Conservation (phyloP, 352 stramenopile species). For the Phytophthora ohioensis region DNA sequence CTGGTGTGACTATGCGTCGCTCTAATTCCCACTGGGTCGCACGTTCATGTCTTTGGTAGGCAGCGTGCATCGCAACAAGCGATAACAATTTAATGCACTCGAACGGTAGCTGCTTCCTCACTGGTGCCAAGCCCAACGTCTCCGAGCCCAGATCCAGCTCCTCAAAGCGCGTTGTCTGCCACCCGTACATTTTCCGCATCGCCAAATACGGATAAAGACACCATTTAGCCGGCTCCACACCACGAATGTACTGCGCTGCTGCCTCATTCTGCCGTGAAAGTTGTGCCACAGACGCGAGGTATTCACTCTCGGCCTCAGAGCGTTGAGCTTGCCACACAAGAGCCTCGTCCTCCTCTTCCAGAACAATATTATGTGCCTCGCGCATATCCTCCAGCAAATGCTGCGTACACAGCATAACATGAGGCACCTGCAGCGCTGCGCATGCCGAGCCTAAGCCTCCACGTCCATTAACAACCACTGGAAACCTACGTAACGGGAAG, state of each 20-base stretch:
- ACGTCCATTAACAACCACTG: slow-evolving; percentile 46
- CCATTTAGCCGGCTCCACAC: slow-evolving; percentile 47
- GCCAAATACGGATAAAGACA: slow-evolving; percentile 57
- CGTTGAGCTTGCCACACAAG: slow-evolving; percentile 52
- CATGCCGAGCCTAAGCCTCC: slow-evolving; percentile 34
- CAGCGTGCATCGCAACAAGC: slow-evolving; percentile 44
- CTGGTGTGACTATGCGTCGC: slow-evolving; percentile 51
- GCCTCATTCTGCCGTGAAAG: slow-evolving; percentile 44
- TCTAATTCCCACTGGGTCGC: slow-evolving; percentile 53
- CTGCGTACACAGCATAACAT: slow-evolving; percentile 49
- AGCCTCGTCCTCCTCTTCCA: slow-evolving; percentile 39
- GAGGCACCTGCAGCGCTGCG: slow-evolving; percentile 32
- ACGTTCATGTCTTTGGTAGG: slow-evolving; percentile 48
- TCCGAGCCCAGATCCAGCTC: slow-evolving; percentile 35
- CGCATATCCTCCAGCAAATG: slow-evolving; percentile 49
- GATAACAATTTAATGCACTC: slow-evolving; percentile 54
- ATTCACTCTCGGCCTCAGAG: slow-evolving; percentile 53
- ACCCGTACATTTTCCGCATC: slow-evolving; percentile 56
- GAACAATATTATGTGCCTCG: slow-evolving; percentile 14
- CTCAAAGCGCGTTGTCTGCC: slow-evolving; percentile 52
- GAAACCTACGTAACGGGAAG: slow-evolving; percentile 53
- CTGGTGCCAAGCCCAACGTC: slow-evolving; percentile 22
- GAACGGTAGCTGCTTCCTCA: slow-evolving; percentile 39
- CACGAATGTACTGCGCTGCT: slow-evolving; percentile 48
- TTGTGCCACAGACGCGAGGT: slow-evolving; percentile 36